Conservation (phyloP, 495 filamentous ascomycete species). For the Xylaria acuta region DNA sequence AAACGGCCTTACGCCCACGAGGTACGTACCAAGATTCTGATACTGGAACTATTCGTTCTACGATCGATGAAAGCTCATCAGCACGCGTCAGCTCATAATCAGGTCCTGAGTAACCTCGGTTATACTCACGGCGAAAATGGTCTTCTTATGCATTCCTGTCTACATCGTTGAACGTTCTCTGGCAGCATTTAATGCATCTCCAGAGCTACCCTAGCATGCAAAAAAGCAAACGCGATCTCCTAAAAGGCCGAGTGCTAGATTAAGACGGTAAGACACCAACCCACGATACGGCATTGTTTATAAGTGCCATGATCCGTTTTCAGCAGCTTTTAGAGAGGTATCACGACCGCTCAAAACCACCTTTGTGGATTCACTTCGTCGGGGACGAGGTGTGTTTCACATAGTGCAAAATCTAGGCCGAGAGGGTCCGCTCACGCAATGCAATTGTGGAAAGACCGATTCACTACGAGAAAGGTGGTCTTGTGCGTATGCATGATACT, state of each 20-base stretch:
- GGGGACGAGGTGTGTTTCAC: neutral
- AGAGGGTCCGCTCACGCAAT: neutral
- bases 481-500: neutral
- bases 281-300: neutral
- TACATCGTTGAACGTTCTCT: neutral
- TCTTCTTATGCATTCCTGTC: neutral
- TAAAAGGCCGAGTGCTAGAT: neutral
- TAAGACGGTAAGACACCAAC: neutral
- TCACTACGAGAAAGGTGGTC: neutral
- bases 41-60: neutral
- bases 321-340: neutral
- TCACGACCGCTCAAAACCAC: neutral
- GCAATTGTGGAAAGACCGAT: neutral
- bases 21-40: neutral
- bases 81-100: neutral
- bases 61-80: neutral
- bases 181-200: neutral
- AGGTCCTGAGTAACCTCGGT: neutral
- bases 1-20: neutral
- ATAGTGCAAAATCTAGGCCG: neutral
- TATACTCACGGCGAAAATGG: neutral
- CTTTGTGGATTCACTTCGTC: neutral
- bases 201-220: neutral
- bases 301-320: neutral
- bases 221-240: neutral